Conservation (phyloP, 495 filamentous ascomycete species). For the Penicillium subrubescens region DNA sequence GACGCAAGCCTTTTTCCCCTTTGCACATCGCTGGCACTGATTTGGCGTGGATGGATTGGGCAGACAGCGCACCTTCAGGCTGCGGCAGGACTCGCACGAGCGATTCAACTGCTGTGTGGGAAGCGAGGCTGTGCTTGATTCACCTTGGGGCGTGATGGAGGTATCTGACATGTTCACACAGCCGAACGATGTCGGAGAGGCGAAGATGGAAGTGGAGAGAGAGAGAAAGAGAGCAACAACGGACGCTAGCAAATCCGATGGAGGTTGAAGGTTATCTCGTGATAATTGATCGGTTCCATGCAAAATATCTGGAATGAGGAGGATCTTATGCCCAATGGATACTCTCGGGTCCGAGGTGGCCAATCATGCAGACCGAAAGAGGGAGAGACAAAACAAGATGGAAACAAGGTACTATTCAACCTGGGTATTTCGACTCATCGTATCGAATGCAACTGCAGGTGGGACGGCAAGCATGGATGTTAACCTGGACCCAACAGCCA, state of each 20-base stretch:
- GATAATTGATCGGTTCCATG: neutral
- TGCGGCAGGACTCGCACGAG: slow-evolving; percentile 84
- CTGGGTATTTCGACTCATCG: slow-evolving; percentile 22
- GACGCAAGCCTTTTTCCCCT: slow-evolving; percentile 72
- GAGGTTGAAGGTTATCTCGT: neutral
- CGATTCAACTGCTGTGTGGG: slow-evolving; percentile 52
- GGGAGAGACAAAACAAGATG: neutral
- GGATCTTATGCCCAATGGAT: neutral
- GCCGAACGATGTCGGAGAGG: neutral
- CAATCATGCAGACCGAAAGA: neutral
- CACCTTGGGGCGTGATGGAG: slow-evolving; percentile 37
- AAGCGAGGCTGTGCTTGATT: slow-evolving; percentile 20
- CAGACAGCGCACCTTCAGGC: slow-evolving; percentile 83
- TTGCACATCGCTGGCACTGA: slow-evolving; percentile 79
- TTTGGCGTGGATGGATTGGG: slow-evolving; percentile 58
- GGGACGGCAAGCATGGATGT: slow-evolving; percentile 10
- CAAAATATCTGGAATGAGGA: neutral
- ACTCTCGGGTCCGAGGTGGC: neutral
- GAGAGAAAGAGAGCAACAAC: neutral
- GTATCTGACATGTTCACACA: slow-evolving; percentile 36
- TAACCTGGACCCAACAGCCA: slow-evolving; percentile 4
- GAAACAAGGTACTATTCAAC: slow-evolving; percentile 15
- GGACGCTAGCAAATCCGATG: neutral
- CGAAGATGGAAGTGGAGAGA: neutral
- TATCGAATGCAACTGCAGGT: slow-evolving; percentile 16